These are phyloP conservation scores for Extremus antarcticus DNA, from an alignment of 495 filamentous ascomycete genomes.

Conservation along the genomic window DNA sequence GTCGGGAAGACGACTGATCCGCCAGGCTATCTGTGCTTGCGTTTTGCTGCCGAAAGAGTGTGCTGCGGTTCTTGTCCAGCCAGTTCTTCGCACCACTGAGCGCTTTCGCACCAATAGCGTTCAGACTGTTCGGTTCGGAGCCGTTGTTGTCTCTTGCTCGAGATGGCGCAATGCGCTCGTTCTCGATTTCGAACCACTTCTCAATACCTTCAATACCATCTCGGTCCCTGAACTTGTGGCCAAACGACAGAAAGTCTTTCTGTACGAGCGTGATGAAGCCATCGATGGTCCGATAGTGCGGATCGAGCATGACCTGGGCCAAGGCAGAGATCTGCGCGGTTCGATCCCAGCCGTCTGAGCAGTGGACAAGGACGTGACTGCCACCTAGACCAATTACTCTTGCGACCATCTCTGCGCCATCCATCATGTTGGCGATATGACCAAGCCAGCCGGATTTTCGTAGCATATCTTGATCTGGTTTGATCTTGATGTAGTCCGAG, in stretches of 20 bases:
- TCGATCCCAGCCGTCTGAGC: slow-evolving; percentile 96
- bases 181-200: slow-evolving; percentile 90
- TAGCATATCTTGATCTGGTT: slow-evolving; percentile 73
- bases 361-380: slow-evolving; percentile 92
- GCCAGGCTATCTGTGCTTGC: slow-evolving; percentile 51
- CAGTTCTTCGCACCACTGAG: slow-evolving; percentile 80
- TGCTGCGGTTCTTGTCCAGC: slow-evolving; percentile 55
- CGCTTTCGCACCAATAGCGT: slow-evolving; percentile 42
- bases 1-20: slow-evolving; percentile 35
- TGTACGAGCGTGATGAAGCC: slow-evolving; percentile 93
- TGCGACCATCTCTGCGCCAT: slow-evolving; percentile 74
- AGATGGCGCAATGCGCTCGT: slow-evolving; percentile 40
- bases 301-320: slow-evolving; percentile 86
- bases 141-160: slow-evolving; percentile 4
- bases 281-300: slow-evolving; percentile 89
- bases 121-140: slow-evolving; percentile 5
- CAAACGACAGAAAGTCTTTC: slow-evolving; percentile 97
- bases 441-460: slow-evolving; percentile 83
- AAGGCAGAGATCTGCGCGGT: slow-evolving; percentile 94
- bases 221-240: slow-evolving; percentile 90
- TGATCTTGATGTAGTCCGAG: slow-evolving; percentile 72
- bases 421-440: slow-evolving; percentile 74
- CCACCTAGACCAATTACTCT: slow-evolving; percentile 83
- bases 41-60: slow-evolving; percentile 32
- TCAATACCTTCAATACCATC: slow-evolving; percentile 78